Evolutionary conservation across 371 early-diverging fungal genomes (phyloP).

Genomic region (Fennellomyces sp.): DNA sequence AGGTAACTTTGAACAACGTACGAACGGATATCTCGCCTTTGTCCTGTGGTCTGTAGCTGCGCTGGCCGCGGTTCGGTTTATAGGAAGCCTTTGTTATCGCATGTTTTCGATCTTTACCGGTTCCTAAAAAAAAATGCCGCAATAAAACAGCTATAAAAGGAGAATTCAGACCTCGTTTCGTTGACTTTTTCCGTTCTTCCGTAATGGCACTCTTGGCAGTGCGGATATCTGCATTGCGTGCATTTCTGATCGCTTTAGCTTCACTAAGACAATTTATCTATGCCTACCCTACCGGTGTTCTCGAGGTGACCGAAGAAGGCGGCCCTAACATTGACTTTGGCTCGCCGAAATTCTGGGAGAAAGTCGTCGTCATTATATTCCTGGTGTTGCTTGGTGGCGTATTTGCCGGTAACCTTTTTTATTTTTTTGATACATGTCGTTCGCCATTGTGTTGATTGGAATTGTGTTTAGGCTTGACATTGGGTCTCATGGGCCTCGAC

Average conservation of each 20-base stretch:
- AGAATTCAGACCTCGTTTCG: neutral
- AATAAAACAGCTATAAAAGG: conserved; percentile 6
- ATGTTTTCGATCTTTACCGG: conserved; percentile 52
- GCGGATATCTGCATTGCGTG: conserved; percentile 11
- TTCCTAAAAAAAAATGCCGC: conserved; percentile 10
- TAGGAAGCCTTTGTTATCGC: conserved; percentile 73
- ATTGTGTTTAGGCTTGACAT: conserved; percentile 67
- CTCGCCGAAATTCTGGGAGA: conserved; percentile 9
- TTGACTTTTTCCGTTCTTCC: conserved; percentile 1
- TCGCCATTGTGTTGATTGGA: neutral
- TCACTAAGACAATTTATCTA: conserved; percentile 14
- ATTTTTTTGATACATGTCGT: neutral
- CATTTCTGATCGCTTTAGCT: conserved; percentile 8
- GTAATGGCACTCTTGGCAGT: conserved; percentile 3
- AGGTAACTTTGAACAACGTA: conserved; percentile 27
- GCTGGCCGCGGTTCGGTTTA: conserved; percentile 73
- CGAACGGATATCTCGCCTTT: conserved; percentile 75
- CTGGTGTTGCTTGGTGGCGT: conserved; percentile 72
- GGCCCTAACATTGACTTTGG: neutral
- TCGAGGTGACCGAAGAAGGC: conserved; percentile 13
- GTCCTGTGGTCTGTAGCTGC: conserved; percentile 85
- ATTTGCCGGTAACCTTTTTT: conserved; percentile 62
- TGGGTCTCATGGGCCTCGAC: conserved; percentile 83
- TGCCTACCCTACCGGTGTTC: conserved; percentile 15
- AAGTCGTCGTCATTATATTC: conserved; percentile 38